Conservation (phyloP, 2,329 filamentous ascomycete genomes). For the Alternaria burnsii region DNA sequence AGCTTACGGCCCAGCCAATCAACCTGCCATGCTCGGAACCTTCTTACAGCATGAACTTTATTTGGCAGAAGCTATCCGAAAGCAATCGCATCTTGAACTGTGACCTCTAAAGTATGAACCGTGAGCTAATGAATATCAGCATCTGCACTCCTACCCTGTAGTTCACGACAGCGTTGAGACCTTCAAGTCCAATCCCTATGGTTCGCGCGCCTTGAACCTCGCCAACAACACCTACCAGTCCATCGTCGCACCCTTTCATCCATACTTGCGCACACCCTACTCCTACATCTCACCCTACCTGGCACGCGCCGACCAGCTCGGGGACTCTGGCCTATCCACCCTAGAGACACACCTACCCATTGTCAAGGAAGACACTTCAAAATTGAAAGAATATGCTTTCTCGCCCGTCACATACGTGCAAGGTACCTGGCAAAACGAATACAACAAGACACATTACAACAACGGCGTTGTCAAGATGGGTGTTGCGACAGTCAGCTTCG, state of each 20-base stretch:
- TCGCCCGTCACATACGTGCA: constrained; percentile 49
- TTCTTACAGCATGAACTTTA: constrained; percentile 5
- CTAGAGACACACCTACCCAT: constrained; percentile 52
- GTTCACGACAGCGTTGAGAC: constrained; percentile 79
- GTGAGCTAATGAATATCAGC: constrained; percentile 60
- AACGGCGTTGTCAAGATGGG: constrained; percentile 48
- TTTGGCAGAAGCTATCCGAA: not conserved
- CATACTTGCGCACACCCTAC: constrained; percentile 81
- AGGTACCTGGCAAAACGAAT: constrained; percentile 51
- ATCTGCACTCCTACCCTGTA: constrained; percentile 84
- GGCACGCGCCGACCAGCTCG: constrained; percentile 73
- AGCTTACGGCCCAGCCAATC: constrained; percentile 17
- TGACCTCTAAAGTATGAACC: not conserved
- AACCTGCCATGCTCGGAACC: constrained; percentile 7
- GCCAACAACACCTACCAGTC: constrained; percentile 77
- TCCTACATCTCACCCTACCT: constrained; percentile 86
- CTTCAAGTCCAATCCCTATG: constrained; percentile 83
- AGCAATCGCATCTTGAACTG: not conserved
- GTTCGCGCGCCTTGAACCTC: constrained; percentile 81
- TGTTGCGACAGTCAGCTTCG: constrained; percentile 50
- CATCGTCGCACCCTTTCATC: constrained; percentile 79
- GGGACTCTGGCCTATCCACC: constrained; percentile 48
- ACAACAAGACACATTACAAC: constrained; percentile 49
- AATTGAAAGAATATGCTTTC: constrained; percentile 48
- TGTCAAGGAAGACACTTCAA: constrained; percentile 60